These are phyloP conservation scores for Hibiscus syriacus DNA, from an alignment of 345 rosid genomes.

Conservation along the genomic window DNA sequence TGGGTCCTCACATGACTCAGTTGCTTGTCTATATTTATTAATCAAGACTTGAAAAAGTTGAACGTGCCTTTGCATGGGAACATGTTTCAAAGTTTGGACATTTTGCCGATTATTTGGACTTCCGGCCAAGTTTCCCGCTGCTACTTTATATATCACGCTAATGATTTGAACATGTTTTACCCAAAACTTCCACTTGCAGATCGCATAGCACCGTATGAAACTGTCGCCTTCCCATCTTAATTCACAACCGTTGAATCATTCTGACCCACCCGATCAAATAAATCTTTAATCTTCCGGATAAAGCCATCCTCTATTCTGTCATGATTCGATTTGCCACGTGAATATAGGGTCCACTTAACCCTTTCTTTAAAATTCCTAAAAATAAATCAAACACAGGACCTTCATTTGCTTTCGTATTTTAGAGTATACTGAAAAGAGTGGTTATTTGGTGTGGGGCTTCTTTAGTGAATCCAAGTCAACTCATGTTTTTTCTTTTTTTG, in stretches of 20 bases:
- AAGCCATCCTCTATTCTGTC: not conserved
- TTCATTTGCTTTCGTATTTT: too few relatives aligned
- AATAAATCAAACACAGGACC: too few relatives aligned
- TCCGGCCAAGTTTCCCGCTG: conserved; percentile 2
- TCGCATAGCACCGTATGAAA: not conserved
- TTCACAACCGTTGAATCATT: conserved; percentile 5
- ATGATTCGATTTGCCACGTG: conserved; percentile 5
- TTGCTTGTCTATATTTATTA: not conserved
- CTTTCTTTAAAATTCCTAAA: not conserved
- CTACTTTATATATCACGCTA: not conserved
- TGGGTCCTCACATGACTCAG: not conserved
- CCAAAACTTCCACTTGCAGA: not conserved
- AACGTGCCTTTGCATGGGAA: not conserved
- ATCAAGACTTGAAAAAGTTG: not conserved
- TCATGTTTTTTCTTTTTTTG: not conserved
- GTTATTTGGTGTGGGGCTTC: conserved; percentile 8
- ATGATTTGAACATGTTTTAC: not conserved
- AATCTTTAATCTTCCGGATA: not conserved
- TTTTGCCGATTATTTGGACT: not conserved
- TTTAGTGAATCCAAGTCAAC: conserved; percentile 8
- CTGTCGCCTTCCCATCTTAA: not conserved
- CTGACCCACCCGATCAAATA: not conserved
- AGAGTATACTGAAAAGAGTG: conserved; percentile 7
- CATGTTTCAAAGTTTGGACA: not conserved
- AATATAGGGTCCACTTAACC: not conserved